phyloP scores from a whole-genome alignment of 2,329 filamentous ascomycete species.

The Fusarium tjaetaba region DNA sequence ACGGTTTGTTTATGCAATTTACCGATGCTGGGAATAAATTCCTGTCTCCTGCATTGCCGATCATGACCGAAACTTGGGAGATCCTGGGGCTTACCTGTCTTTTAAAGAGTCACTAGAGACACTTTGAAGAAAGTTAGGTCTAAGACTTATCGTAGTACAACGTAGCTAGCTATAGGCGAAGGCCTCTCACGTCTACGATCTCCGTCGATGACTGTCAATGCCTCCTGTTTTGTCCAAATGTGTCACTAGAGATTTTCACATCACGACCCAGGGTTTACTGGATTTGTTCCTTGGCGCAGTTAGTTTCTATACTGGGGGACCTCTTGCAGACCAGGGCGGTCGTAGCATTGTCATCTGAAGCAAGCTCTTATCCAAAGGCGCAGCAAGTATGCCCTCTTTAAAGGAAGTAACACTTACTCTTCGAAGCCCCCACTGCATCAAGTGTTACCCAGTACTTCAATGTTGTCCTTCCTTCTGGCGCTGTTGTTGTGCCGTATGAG shows the following conservation, averaged over 20 bases:
- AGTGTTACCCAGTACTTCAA: no score
- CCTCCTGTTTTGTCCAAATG: fast-evolving
- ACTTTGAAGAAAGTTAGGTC: no score
- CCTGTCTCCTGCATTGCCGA: fast-evolving
- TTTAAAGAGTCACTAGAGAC: not conserved
- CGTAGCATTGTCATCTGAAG: no score
- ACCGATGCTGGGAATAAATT: fast-evolving
- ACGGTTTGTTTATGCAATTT: fast-evolving
- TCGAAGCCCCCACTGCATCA: no score
- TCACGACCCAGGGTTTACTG: fast-evolving
- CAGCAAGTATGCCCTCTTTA: fast-evolving
- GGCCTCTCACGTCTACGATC: not conserved
- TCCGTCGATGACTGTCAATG: fast-evolving
- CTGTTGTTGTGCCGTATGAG: no score
- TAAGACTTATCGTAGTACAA: not conserved
- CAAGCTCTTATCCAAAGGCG: not conserved
- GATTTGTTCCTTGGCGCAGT: fast-evolving
- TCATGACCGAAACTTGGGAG: fast-evolving
- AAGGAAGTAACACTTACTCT: not conserved
- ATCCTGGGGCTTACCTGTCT: fast-evolving
- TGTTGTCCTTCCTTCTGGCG: not conserved
- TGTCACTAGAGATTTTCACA: fast-evolving
- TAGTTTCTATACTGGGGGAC: fast-evolving
- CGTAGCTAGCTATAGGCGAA: not conserved
- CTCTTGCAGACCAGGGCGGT: fast-evolving